These are phyloP conservation scores for Gracilariopsis chorda DNA, from an alignment of 23 red algal species.

Conservation along the genomic window DNA sequence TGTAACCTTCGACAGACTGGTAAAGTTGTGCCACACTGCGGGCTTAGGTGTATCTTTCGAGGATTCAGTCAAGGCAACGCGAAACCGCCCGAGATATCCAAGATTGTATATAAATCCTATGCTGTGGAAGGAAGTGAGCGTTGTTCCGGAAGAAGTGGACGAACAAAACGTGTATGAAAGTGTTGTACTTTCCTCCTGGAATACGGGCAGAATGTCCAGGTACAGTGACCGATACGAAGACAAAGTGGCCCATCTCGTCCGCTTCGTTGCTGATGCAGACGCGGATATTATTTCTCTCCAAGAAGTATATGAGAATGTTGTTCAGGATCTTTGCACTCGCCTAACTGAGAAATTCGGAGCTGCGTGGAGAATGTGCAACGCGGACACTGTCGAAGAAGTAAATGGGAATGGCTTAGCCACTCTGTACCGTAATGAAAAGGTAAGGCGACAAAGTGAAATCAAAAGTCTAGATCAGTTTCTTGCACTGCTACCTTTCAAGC, in stretches of 20 bases:
- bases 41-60: background rate
- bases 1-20: conserved; percentile 6
- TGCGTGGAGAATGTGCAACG: background rate
- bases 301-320: conserved; percentile 16
- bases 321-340: background rate
- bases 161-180: background rate
- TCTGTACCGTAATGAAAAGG: conserved; percentile 21
- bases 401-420: background rate
- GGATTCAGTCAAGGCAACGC: background rate
- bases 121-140: background rate
- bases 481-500: background rate
- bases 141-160: background rate
- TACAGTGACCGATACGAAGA: conserved; percentile 12
- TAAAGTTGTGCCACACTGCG: background rate
- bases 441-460: background rate
- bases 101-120: background rate
- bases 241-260: conserved; percentile 7
- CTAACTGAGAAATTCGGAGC: background rate
- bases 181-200: conserved; percentile 14
- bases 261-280: background rate
- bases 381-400: background rate
- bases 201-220: conserved; percentile 33
- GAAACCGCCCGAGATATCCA: background rate
- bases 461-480: background rate
- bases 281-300: conserved; percentile 27